Base-by-base conservation (phyloP, 768 basidiomycete species). In the Boletus edulis region DNA sequence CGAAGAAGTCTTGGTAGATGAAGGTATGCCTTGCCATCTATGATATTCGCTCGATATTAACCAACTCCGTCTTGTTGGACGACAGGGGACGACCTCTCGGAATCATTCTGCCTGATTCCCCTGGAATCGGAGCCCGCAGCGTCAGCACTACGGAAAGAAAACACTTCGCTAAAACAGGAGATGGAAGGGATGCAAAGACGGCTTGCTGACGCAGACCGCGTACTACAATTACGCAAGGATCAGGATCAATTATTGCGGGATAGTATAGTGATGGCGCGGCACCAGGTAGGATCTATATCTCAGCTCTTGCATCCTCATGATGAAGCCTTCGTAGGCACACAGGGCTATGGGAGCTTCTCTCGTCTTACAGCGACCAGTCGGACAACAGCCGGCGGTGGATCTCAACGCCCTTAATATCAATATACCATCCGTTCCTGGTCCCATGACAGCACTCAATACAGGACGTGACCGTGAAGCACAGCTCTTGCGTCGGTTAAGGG, bases 191-290 rank as follows among this genome's bases (percentile, higher is more conserved):
- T 83, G 70, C 80, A 82, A 66, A 80, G 76, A 57, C 80, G 80
- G 37, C 70, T 93, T 38, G 78, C 82, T 29, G 73, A 77, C 8
- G 78, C 86, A 22, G 87, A 92, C 56, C 79, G 79, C 20, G 71
- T 82, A 45, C 67, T 92, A 40, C 85, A 87, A 59, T 62, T 84
- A 55, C 82, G 89, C 54, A 84, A 85, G 66, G 90, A 89, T 55
- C 91, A 92, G 65, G 91, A 91, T 64, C 77, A 82, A 50, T 82
- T 90, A 46, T 70, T 94, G 54, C 84, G 89, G 22, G 91, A 92
- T 59, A 89, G 89, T 59, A 90, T 94, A 75, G 84, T 75, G 72
- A 80, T 82, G 77, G 82, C 81, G 0, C 85, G 71, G 68, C 84
- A 70, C 75, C 86, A 78, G 85, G 92, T 80, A 76, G 72, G 62